Evolutionary conservation across 176 grass and related monocot genomes (phyloP), one percentile per base, ranked within the genome.

Genomic region (Ampelocalamus luodianensis): DNA sequence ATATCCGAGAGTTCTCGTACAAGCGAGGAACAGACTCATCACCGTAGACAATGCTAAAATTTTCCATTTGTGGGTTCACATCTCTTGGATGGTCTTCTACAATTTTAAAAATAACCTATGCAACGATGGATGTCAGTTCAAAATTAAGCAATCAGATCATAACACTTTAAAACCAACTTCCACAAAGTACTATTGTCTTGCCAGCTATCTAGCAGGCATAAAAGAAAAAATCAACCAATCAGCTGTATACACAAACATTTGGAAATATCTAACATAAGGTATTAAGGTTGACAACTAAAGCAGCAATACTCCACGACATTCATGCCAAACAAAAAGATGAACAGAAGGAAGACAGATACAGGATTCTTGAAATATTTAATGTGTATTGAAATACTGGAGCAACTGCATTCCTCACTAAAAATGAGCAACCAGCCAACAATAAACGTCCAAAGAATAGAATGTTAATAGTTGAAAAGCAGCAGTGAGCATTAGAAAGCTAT

Each of bases 21-120:
- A 99, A 75, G 4, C 86, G 93, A 74, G 97, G 90, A 68, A 99
- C 80, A 22, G 97, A 94, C 81, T 99, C 97, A 2, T 99, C 97
- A 71, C 97, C 92, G 50, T 94, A 96, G 66, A 94, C 86, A 48
- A 94, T 91, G 43, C 78, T 86, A 60, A 96, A 91, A 82, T 86
- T 89, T 74, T 94, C 94, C 80, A 97, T 87, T 55, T 99, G 93
- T 1, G 85, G 83, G 54, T 88, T 93, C 55, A 90, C 74, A 39
- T 96, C 93, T 86, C 85, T 94, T 46, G 93, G 92, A 76, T 99
- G 88, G 44, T 99, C 97, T 86, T 99, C 97, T 11, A 96, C 94
- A 32, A 99, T 99, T 89, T 87, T 99, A 67, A 94, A 96, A 83
- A 99, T 99, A 82, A 99, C 93, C 97, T 99, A 80, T 64, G 74